Base-by-base conservation (phyloP, 768 basidiomycete species). In the Rhizopogon rudus region DNA sequence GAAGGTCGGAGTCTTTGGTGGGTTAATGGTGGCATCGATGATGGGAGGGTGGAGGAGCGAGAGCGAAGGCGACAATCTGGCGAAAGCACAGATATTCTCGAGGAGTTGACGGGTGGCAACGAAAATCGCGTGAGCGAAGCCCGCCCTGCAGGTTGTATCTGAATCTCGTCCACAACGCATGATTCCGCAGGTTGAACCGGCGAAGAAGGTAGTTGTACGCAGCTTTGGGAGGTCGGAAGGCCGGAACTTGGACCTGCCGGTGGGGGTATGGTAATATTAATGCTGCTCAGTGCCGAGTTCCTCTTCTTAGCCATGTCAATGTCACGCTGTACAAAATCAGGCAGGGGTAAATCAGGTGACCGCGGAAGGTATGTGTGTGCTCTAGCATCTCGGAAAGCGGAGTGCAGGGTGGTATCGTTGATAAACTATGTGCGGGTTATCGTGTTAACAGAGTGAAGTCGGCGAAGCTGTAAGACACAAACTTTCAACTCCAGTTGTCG, bases 361-460 rank as follows among this genome's bases (percentile, higher is more conserved):
- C 62, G 62, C 6, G 69, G 69, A 3, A 70, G 57, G 40, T 12
- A 63, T 0, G 69, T 70, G 41, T 55, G 51, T 29, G 69, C 69
- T 55, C 69, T 68, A 13, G 69, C 69, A 42, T 71, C 66, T 22
- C 70, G 69, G 25, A 70, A 70, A n/a, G 70, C 69, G 31, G 42
- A 37, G 40, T 70, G 68, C 0, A 70, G 44, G 40, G 60, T 59
- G 5, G n/a, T 17, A 50, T 70, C 69, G 49, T 52, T 63, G 57
- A 71, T 67, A 55, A 70, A 70, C 70, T 70, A 40, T 5, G 5
- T 45, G 48, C 10, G 57, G 29, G 16, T 43, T n/a, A n/a, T n/a
- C n/a, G n/a, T n/a, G n/a, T n/a, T 17, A 12, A 43, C 13, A 16
- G 1, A 44, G 14, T 12, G 6, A 6, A 16, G n/a, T 14, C 9